Percentiles rank a stretch among this genome's conserved stretches.
phyloP scores from a whole-genome alignment of 805 yeast genomes.

The Saccharomyces paradoxus region DNA sequence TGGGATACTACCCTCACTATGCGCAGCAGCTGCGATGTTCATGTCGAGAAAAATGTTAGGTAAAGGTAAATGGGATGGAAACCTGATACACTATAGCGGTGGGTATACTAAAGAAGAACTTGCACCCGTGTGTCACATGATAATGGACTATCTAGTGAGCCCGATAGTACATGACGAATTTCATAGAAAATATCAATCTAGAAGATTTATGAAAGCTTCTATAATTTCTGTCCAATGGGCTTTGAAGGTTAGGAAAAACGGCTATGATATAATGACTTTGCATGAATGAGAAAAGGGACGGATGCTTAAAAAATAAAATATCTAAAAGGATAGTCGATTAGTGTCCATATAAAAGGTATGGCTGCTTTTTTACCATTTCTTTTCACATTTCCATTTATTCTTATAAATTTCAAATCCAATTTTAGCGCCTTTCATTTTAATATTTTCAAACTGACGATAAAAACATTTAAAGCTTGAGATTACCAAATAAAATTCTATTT shows the following conservation, averaged over 20 bases:
- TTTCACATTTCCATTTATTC: background rate
- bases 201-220: conserved; percentile 80
- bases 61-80: conserved; percentile 71
- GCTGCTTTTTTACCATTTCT: background rate
- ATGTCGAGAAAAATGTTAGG: conserved; percentile 71
- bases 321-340: background rate
- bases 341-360: background rate
- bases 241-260: conserved; percentile 39
- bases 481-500: background rate
- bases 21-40: conserved; percentile 88
- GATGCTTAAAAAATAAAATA: background rate
- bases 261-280: conserved; percentile 33
- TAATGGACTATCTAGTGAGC: conserved; percentile 65
- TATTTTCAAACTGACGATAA: background rate
- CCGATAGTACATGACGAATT: conserved; percentile 89
- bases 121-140: conserved; percentile 61
- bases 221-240: conserved; percentile 80
- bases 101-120: conserved; percentile 73
- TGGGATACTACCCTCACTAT: conserved; percentile 68
- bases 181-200: conserved; percentile 84
- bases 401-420: background rate
- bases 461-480: background rate
- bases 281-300: conserved; percentile 20
- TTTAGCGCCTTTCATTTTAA: background rate
- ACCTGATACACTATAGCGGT: conserved; percentile 84